Conservation (phyloP, 192 early-diverging fungal genomes). For the Oehlia diaphana region DNA sequence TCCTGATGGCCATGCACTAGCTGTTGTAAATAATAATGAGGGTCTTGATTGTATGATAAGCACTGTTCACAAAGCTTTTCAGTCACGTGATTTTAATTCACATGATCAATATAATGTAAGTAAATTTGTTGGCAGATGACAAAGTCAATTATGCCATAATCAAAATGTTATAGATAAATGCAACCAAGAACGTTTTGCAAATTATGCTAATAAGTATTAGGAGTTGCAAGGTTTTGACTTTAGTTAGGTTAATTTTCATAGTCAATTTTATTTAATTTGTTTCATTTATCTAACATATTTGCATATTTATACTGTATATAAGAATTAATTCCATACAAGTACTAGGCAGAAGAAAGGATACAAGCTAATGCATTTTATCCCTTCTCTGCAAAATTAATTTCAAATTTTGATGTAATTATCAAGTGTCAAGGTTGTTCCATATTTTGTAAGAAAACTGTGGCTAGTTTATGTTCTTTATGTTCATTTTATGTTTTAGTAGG, state of each 20-base stretch:
- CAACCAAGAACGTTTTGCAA: neutral
- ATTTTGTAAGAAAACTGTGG: neutral
- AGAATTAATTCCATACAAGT: too few species aligned
- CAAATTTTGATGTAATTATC: slow-evolving; percentile 1
- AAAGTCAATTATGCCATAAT: neutral
- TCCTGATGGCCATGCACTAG: too few species aligned
- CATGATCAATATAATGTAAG: neutral
- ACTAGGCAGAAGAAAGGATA: too few species aligned
- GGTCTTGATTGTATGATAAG: too few species aligned
- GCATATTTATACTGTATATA: too few species aligned
- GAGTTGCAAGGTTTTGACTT: neutral
- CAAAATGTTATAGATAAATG: neutral
- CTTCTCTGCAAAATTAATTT: neutral
- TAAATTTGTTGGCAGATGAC: neutral
- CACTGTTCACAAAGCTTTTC: too few species aligned
- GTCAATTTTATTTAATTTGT: too few species aligned
- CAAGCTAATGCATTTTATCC: neutral
- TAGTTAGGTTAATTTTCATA: neutral
- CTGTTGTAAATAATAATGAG: too few species aligned
- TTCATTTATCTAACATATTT: too few species aligned
- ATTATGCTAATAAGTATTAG: neutral
- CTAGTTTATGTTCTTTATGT: neutral
- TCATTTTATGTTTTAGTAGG: neutral
- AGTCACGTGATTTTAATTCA: neutral
- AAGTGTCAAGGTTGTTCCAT: neutral